A percentile compares a stretch with the other conserved stretches of the same genome.
Conservation (phyloP, 768 basidiomycete genomes). For the Boletus rex-veris region DNA sequence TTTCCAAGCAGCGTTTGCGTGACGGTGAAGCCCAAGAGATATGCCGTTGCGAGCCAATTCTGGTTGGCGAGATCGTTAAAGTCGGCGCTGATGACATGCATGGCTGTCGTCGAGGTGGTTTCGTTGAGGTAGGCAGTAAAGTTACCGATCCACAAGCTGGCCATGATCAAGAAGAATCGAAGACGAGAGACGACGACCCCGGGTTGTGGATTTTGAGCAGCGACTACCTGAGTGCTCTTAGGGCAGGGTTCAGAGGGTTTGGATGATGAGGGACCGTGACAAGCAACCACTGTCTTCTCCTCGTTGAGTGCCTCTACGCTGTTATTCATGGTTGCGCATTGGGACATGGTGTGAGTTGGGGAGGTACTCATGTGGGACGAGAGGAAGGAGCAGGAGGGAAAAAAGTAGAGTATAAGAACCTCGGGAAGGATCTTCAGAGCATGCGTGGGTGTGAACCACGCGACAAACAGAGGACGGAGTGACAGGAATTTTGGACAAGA, state of each 20-base stretch:
- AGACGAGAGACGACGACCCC: conserved; percentile 27
- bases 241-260: not conserved
- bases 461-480: conserved; percentile 9
- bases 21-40: conserved; percentile 36
- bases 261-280: not conserved
- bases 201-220: conserved; percentile 16
- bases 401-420: conserved; percentile 16
- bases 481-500: conserved; percentile 4
- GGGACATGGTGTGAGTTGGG: conserved; percentile 28
- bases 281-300: conserved; percentile 17
- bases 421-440: conserved; percentile 15
- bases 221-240: not conserved
- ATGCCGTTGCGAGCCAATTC: conserved; percentile 35
- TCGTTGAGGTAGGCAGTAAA: conserved; percentile 36
- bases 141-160: conserved; percentile 34
- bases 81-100: conserved; percentile 33
- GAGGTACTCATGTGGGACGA: conserved; percentile 26
- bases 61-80: conserved; percentile 31
- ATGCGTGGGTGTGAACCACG: conserved; percentile 4
- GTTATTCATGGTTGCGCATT: conserved; percentile 30
- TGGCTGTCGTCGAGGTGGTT: conserved; percentile 34
- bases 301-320: conserved; percentile 26
- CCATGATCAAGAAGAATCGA: conserved; percentile 34
- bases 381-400: conserved; percentile 1
- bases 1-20: conserved; percentile 34